A percentile compares a stretch with the other conserved stretches of the same genome.
Evolutionary conservation across 2,329 filamentous ascomycete species (phyloP).

Genomic region (Hawksworthiomyces lignivorus): DNA sequence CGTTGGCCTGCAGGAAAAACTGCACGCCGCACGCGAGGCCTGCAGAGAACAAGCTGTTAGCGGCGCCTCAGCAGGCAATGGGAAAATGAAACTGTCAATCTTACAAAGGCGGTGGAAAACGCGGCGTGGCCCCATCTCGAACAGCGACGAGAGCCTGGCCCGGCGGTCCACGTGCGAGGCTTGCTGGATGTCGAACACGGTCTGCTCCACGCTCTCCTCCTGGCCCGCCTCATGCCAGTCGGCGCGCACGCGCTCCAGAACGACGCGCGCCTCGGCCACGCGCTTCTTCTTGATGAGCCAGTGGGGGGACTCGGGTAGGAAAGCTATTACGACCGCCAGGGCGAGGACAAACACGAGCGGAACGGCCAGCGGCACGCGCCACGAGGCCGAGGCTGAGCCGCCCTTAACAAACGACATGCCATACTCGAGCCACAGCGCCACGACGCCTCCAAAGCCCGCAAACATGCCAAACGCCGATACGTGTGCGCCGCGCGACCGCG

Average conservation of each 20-base stretch:
- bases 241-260: background rate
- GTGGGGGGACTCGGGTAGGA: slow-evolving; percentile 32
- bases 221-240: background rate
- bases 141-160: background rate
- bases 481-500: slow-evolving; percentile 35
- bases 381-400: slow-evolving; percentile 42
- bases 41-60: too few relatives aligned
- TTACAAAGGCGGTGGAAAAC: too few relatives aligned
- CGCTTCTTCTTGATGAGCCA: slow-evolving; percentile 22
- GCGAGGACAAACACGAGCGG: slow-evolving; percentile 27
- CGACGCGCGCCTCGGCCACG: background rate
- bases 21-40: background rate
- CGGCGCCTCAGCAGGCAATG: too few relatives aligned
- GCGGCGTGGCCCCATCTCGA: too few relatives aligned
- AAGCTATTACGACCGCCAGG: slow-evolving; percentile 28
- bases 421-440: slow-evolving; percentile 42
- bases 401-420: slow-evolving; percentile 31
- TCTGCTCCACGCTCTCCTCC: background rate
- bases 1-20: background rate
- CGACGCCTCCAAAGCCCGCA: slow-evolving; percentile 14
- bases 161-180: background rate
- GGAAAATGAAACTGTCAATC: too few relatives aligned
- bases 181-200: background rate
- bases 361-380: slow-evolving; percentile 47
- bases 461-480: slow-evolving; percentile 38